A percentile compares a stretch with the other conserved stretches of the same genome.
Conservation (phyloP, 192 early-diverging fungal species). For the Podila clonocystis region DNA sequence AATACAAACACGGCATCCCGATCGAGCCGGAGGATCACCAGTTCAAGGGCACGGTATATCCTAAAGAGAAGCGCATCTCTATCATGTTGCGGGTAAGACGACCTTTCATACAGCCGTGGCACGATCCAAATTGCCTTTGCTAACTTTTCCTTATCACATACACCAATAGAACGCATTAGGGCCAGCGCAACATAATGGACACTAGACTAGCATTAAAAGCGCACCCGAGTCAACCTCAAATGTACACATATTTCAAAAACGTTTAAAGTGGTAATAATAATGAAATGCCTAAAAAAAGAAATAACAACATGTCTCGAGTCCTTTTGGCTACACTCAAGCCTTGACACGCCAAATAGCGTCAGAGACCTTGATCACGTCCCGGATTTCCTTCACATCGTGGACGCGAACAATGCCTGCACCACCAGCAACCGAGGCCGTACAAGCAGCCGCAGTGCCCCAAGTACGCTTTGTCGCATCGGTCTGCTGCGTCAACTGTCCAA, state of each 20-base stretch:
- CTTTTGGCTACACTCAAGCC: background rate
- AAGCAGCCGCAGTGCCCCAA: conserved; percentile 92
- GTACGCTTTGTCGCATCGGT: conserved; percentile 74
- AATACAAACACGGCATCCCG: conserved; percentile 86
- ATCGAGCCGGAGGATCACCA: conserved; percentile 52
- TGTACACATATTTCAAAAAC: background rate
- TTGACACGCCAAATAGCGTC: conserved; percentile 64
- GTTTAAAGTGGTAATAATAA: background rate
- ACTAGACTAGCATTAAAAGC: no score
- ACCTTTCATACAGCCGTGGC: background rate
- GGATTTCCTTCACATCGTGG: conserved; percentile 96
- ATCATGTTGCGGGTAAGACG: conserved; percentile 73
- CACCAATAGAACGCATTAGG: background rate
- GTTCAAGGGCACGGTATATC: conserved; percentile 63
- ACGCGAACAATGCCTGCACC: conserved; percentile 89
- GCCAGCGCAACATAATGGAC: background rate
- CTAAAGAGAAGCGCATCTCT: conserved; percentile 73
- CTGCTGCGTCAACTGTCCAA: conserved; percentile 78
- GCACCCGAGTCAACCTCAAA: no score
- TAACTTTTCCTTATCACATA: background rate
- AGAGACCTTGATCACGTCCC: conserved; percentile 85
- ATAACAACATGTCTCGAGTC: background rate
- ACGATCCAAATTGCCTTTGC: background rate
- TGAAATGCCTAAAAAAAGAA: background rate
- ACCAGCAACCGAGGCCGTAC: conserved; percentile 81